A percentile compares a stretch with the other conserved stretches of the same genome.
These are phyloP conservation scores for Glonium stellatum DNA, from an alignment of 495 filamentous ascomycete genomes.

Conservation along the genomic window DNA sequence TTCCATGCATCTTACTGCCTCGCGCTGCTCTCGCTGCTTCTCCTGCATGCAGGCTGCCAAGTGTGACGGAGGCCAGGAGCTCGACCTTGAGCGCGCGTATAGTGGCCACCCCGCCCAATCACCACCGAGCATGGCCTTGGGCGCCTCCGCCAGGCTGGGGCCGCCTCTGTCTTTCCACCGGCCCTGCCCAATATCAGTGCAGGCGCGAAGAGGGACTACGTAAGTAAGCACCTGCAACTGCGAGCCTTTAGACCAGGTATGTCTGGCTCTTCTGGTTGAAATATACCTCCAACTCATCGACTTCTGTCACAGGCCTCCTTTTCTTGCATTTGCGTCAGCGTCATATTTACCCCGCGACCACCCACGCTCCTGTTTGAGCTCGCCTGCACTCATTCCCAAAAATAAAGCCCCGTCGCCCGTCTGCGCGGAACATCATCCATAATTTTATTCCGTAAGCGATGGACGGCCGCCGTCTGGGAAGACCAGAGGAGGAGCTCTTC, in stretches of 20 bases:
- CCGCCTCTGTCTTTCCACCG: background rate
- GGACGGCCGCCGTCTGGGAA: conserved; percentile 27
- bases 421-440: conserved; percentile 9
- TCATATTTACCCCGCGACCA: conserved; percentile 20
- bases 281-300: background rate
- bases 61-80: conserved; percentile 17
- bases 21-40: background rate
- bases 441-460: conserved; percentile 7
- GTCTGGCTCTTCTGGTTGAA: background rate
- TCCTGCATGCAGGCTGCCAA: conserved; percentile 10
- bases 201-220: conserved; percentile 8
- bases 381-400: conserved; percentile 15
- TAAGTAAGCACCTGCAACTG: conserved; percentile 19
- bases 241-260: background rate
- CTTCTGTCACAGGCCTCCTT: background rate
- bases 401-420: conserved; percentile 8
- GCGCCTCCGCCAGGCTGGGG: conserved; percentile 12
- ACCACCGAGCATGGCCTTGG: conserved; percentile 6
- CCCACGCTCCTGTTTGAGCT: conserved; percentile 13
- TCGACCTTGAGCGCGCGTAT: conserved; percentile 19
- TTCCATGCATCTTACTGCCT: conserved; percentile 5
- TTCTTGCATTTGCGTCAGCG: background rate
- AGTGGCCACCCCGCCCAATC: conserved; percentile 16
- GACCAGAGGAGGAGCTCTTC: conserved; percentile 36
- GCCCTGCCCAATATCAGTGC: conserved; percentile 13